Evolutionary conservation across 2,329 filamentous ascomycete species (phyloP), one percentile per base, ranked within the genome.

Genomic region (Albifimbria verrucaria): DNA sequence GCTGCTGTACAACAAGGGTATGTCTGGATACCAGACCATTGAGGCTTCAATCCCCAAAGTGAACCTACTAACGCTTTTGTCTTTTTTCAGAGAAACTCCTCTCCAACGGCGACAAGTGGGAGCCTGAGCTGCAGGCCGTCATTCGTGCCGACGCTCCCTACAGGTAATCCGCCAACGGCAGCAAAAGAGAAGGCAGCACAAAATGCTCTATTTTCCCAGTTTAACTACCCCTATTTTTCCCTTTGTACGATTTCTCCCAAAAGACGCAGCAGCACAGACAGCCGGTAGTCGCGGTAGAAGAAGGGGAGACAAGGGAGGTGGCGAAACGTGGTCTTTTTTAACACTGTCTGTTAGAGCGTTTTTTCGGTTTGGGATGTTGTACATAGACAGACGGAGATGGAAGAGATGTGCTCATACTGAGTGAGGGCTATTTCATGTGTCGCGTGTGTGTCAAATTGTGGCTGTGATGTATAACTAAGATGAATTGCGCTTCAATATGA

Each of bases 71-170:
- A 21, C 18, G 10, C 12, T 36, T 10, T 48, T 23, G 46, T 10
- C 3, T 25, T 22, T 23, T 26, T 36, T 18, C 63, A 79, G 88
- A 95, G 80, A 96, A 96, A 77, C 77, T 96, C 60, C 74, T 96
- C 59, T 77, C 89, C 61, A 96, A 96, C 69, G 90, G 92, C 66
- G 92, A 95, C 77, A 93, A 92, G 77, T 99, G 94, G 94, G 94
- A 99, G 79, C 92, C 94, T 7, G 94, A 99, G 77, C 80, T 99
- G 67, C 93, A 93, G 2, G 93, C 94, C 54, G 87, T 85, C 62
- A 94, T 94, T 69, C 87, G 92, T 68, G 94, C 94, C 56, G 94
- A 99, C 80, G 86, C 92, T 52, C 93, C 93, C 49, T 97, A 92
- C 78, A 83, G 89, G 81, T 93, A 86, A 74, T 62, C 54, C 41